Evolutionary conservation across 2,329 filamentous ascomycete species (phyloP).

Genomic region (Colletotrichum eleusines): DNA sequence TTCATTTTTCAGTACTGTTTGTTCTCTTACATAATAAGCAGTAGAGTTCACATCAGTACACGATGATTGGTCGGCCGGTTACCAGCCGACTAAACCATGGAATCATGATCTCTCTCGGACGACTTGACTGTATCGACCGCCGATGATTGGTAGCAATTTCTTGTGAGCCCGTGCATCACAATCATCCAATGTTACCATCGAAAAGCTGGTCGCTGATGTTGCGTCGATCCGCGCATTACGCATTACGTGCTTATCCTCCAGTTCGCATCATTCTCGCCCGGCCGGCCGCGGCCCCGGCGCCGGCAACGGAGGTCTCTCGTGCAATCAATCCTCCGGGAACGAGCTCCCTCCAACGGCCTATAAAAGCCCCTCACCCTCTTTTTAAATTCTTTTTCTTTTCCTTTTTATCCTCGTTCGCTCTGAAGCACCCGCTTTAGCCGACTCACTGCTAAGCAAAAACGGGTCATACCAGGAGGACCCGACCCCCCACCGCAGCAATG

Average conservation of each 20-base stretch:
- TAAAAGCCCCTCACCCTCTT: too few species aligned
- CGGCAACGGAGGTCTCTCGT: slow-evolving; percentile 11
- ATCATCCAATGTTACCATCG: neutral
- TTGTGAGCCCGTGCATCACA: too few species aligned
- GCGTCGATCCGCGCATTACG: neutral
- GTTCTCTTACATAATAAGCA: too few species aligned
- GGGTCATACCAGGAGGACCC: neutral
- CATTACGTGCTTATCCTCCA: slow-evolving; percentile 30
- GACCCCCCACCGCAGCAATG: too few species aligned
- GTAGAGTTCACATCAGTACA: too few species aligned
- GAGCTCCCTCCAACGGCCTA: neutral
- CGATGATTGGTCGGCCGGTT: too few species aligned
- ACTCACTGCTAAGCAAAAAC: neutral
- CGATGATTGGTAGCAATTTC: neutral
- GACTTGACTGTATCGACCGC: neutral
- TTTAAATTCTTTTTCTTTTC: too few species aligned
- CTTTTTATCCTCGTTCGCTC: too few species aligned
- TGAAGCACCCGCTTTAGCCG: neutral
- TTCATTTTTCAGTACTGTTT: neutral
- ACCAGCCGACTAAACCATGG: too few species aligned
- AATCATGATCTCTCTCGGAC: too few species aligned
- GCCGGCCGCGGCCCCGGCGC: neutral
- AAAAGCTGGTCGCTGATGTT: neutral
- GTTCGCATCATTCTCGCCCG: slow-evolving; percentile 14
- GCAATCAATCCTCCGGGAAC: neutral